phyloP scores from a whole-genome alignment of 805 yeast species.

The Priceomyces medius region DNA sequence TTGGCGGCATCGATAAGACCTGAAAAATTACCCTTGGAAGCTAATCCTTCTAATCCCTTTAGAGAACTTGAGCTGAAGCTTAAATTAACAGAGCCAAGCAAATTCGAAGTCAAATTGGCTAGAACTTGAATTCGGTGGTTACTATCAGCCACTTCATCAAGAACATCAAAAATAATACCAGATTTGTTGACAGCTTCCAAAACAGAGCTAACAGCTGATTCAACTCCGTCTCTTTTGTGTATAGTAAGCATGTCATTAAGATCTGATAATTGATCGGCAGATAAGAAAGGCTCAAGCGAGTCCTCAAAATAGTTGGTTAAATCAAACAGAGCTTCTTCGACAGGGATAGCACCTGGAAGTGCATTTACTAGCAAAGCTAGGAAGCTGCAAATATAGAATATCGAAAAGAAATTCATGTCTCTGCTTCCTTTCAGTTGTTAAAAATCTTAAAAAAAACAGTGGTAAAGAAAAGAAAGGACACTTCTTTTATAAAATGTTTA shows the following conservation, averaged over 20 bases:
- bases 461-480: background rate
- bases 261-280: conserved; percentile 9
- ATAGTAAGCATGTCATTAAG: conserved; percentile 8
- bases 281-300: conserved; percentile 8
- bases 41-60: background rate
- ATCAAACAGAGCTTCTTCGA: conserved; percentile 17
- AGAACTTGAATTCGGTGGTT: conserved; percentile 26
- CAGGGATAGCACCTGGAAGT: conserved; percentile 20
- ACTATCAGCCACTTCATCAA: conserved; percentile 34
- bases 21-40: conserved; percentile 17
- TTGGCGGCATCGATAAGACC: conserved; percentile 22
- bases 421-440: conserved; percentile 9
- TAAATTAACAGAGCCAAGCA: conserved; percentile 12
- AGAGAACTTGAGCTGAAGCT: conserved; percentile 11
- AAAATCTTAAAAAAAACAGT: conserved; percentile 6
- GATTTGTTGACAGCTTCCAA: conserved; percentile 28
- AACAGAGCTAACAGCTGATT: conserved; percentile 21
- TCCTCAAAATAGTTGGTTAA: conserved; percentile 15
- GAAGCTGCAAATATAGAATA: conserved; percentile 5
- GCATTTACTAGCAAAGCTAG: conserved; percentile 14
- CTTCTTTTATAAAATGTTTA: background rate
- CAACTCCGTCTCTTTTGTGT: conserved; percentile 25
- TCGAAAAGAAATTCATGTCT: conserved; percentile 4
- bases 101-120: conserved; percentile 30
- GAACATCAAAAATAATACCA: conserved; percentile 32